These are phyloP conservation scores for Venturia asperata DNA, from an alignment of 2,329 filamentous ascomycete species.

Conservation along the genomic window DNA sequence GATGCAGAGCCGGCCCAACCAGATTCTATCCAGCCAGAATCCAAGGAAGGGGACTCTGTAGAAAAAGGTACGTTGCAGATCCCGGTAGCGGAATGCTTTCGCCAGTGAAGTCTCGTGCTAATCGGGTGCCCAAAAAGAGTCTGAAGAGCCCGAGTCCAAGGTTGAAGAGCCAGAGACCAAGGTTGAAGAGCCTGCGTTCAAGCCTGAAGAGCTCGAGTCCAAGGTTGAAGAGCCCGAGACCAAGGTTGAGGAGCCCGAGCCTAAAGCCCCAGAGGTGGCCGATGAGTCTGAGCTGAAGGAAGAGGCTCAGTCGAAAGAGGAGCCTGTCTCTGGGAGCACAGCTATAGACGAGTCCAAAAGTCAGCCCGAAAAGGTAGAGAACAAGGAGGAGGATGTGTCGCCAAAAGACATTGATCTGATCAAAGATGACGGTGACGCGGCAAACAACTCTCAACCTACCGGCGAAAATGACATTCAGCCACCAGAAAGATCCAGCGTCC, in stretches of 20 bases:
- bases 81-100: too few species aligned
- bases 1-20: background rate
- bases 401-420: background rate
- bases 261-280: too few species aligned
- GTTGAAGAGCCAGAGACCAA: background rate
- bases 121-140: background rate
- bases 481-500: slow-evolving; percentile 3
- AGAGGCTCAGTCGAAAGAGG: background rate
- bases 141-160: background rate
- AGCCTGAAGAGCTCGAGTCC: background rate
- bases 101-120: too few species aligned
- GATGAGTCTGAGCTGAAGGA: background rate
- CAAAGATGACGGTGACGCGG: background rate
- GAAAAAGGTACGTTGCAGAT: too few species aligned
- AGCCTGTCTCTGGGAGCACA: background rate
- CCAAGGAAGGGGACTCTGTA: background rate
- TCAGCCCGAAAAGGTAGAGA: background rate
- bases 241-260: background rate
- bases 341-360: background rate
- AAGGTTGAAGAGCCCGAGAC: background rate
- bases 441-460: background rate
- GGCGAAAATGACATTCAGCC: background rate
- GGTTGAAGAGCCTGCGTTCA: too few species aligned
- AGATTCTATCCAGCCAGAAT: background rate
- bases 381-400: background rate